These are phyloP conservation scores for Acacia confusa DNA, from an alignment of 306 rosid species.

Conservation along the genomic window DNA sequence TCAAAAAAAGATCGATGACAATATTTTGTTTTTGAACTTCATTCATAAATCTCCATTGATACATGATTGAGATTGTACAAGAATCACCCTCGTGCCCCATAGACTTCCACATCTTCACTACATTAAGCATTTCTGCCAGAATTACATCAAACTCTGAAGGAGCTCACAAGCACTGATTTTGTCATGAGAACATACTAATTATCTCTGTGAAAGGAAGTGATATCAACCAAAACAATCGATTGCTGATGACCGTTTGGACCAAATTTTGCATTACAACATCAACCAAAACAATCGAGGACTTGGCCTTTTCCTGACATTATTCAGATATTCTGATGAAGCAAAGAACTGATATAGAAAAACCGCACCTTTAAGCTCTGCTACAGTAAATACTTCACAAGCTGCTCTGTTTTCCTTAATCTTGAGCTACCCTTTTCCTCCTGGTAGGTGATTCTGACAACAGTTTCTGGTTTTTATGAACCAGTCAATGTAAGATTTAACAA, in stretches of 20 bases:
- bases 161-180: slow-evolving; percentile 25
- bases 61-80: slow-evolving; percentile 24
- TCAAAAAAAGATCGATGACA: neutral
- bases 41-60: neutral
- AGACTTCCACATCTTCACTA: slow-evolving; percentile 27
- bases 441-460: slow-evolving; percentile 83
- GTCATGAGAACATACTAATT: slow-evolving; percentile 4
- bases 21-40: neutral
- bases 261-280: slow-evolving; percentile 16
- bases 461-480: slow-evolving; percentile 64
- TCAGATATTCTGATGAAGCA: slow-evolving; percentile 22
- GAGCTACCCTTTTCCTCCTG: slow-evolving; percentile 88
- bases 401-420: slow-evolving; percentile 89
- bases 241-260: slow-evolving; percentile 16
- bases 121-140: slow-evolving; percentile 25
- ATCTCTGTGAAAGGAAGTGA: slow-evolving; percentile 11
- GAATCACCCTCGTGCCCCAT: neutral
- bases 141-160: slow-evolving; percentile 31
- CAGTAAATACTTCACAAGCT: slow-evolving; percentile 35
- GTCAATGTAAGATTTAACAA: neutral
- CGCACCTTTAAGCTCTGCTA: slow-evolving; percentile 3
- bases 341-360: slow-evolving; percentile 14
- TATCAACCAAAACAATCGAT: neutral
- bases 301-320: slow-evolving; percentile 66
- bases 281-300: slow-evolving; percentile 39